Base-by-base conservation (phyloP, 306 rosid genomes). In the Ormosia emarginata region DNA sequence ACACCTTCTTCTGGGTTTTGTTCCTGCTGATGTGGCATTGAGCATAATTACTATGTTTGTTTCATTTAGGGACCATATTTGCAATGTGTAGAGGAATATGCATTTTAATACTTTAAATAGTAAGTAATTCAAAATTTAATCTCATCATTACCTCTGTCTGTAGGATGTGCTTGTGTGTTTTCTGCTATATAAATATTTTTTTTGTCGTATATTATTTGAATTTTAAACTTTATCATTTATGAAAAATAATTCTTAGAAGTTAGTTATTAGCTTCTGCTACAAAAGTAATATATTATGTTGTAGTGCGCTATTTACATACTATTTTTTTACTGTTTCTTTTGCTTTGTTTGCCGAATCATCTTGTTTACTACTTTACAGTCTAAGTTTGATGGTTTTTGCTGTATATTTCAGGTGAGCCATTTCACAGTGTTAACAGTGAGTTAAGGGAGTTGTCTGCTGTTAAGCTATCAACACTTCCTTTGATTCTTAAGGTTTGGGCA, bases 401-500 rank as follows among this genome's bases (percentile, higher is more conserved):
- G 33, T 77, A 43, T 58, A 49, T 87, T 52, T 87, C 78, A 95
- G 99, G 83, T 65, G 99, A 89, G 79, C 81, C 99, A 75, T 91
- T 89, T 86, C 97, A 91, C 74, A 82, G 87, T 81, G 87, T 88
- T 71, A 95, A 87, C 77, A 86, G 94, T 69, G 98, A 93, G 87
- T 82, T 93, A 67, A 95, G 93, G 84, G 99, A 95, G 78, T 90
- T 93, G 88, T 98, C 99, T 70, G 93, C 89, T 14, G 87, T 95
- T 53, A 97, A 91, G 82, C 88, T 93, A 57, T 88, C 98, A 9
- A 90, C 97, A 73, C 98, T 95, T 76, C 98, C 97, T 57, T 73
- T 90, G 75, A 87, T 95, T 81, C 95, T 89, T 39, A 95, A 95
- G 98, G 99, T 94, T 75, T 80, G 57, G 64, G 44, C 52, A 34